Evolutionary conservation across 257 asterid species (phyloP).

Genomic region (Solanum infundibuliforme): DNA sequence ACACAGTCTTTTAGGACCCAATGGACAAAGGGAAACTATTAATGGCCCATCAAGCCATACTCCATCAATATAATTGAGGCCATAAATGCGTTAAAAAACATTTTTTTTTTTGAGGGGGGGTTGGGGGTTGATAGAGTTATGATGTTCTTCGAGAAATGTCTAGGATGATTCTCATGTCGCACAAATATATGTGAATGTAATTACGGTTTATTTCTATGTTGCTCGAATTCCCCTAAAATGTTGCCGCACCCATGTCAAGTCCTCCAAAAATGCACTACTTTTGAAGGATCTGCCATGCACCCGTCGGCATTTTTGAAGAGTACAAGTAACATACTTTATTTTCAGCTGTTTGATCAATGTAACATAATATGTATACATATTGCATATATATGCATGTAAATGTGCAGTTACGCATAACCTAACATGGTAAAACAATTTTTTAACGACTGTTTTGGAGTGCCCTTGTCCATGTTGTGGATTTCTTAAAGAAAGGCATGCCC

Average conservation of each 20-base stretch:
- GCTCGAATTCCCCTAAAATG: not conserved
- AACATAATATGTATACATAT: not conserved
- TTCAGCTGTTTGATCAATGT: not conserved
- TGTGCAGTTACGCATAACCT: not conserved
- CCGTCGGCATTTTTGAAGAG: not conserved
- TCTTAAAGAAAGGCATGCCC: not conserved
- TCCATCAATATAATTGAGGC: slow-evolving; percentile 15
- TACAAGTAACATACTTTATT: not conserved
- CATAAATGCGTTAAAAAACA: not conserved
- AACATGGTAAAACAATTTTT: not conserved
- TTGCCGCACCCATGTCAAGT: not conserved
- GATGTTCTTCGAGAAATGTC: too few relatives aligned
- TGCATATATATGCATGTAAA: not conserved
- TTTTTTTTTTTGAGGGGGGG: too few relatives aligned
- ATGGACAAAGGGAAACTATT: slow-evolving; percentile 13
- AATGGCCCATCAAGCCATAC: slow-evolving; percentile 18
- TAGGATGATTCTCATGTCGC: not conserved
- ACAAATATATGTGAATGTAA: not conserved
- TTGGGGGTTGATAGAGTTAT: too few relatives aligned
- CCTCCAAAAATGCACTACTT: not conserved
- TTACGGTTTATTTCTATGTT: not conserved
- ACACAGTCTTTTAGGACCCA: slow-evolving; percentile 35
- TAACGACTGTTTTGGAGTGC: not conserved
- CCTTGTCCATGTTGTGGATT: not conserved
- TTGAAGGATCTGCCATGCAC: not conserved